Evolutionary conservation across 371 early-diverging fungal species (phyloP), one percentile per base, ranked within the genome.

Genomic region (Mucor sp.): DNA sequence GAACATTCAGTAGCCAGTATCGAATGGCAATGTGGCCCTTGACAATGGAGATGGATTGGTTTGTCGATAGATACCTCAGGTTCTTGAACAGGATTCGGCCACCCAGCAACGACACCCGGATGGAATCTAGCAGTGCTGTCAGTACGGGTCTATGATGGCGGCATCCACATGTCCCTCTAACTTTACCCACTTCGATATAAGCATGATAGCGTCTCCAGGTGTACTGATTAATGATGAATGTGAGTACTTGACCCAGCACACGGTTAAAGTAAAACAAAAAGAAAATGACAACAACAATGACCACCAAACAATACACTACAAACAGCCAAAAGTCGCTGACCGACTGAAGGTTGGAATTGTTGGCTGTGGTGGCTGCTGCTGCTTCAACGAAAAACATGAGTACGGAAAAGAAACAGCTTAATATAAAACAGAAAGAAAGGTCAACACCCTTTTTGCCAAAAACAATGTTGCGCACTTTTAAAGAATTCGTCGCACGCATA

Each of bases 41-140:
- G 1, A 95, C 76, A 9, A 94, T 86, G 8, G 78, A 78, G 37
- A 94, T 82, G 0, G 93, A 89, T 71, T 91, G 86, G 72, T 94
- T 93, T 33, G 84, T 83, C 12, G 93, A 90, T 37, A 86, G 72
- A 73, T 92, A 93, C 37, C 90, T 85, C 37, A 94, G 71, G 68
- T 93, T 92, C 65, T 88, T 89, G 77, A 95, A 95, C 48, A 93
- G 80, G 48, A 95, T 83, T 67, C 91, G 87, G 27, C 94, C 95
- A 11, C 91, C 91, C 14, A 95, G 73, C 1, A 92, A 81, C 0
- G 93, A 88, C 41, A 95, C 82, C 56, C 90, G 86, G 27, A 95
- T 65, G 1, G 94, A 91, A 50, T 91, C 95, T 95, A 72, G 19
- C n/a, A n/a, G n/a, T n/a, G n/a, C n/a, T n/a, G n/a, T n/a, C n/a